Evolutionary conservation across 2,329 filamentous ascomycete species (phyloP).

Genomic region (Exserohilum rostratum): DNA sequence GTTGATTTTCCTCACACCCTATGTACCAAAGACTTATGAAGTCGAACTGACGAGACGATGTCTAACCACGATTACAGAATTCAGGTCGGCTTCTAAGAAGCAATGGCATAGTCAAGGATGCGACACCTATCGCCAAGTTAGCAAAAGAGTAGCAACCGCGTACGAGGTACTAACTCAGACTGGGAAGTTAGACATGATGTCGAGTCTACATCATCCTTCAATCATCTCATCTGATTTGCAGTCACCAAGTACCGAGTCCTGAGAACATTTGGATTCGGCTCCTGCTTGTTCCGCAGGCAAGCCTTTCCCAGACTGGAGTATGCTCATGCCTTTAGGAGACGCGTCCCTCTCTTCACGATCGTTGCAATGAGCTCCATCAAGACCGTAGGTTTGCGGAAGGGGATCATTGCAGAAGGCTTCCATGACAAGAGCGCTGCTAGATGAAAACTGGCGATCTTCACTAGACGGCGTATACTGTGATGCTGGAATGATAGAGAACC

Average conservation of each 20-base stretch:
- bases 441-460: conserved; percentile 5
- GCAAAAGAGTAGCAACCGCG: too few relatives aligned
- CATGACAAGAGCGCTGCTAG: conserved; percentile 7
- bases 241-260: not conserved
- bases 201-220: not conserved
- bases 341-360: not conserved
- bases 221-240: not conserved
- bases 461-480: conserved; percentile 16
- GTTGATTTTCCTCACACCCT: too few relatives aligned
- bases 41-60: too few relatives aligned
- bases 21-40: too few relatives aligned
- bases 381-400: conserved; percentile 16
- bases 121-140: too few relatives aligned
- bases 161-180: too few relatives aligned
- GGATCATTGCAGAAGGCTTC: conserved; percentile 14
- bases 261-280: not conserved
- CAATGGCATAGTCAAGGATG: too few relatives aligned
- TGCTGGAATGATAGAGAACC: conserved; percentile 22
- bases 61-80: too few relatives aligned
- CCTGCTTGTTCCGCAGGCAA: conserved; percentile 5
- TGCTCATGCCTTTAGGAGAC: conserved; percentile 7
- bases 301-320: conserved; percentile 12
- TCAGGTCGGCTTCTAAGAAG: too few relatives aligned
- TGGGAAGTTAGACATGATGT: not conserved
- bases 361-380: conserved; percentile 17